Base-by-base conservation (phyloP, 495 filamentous ascomycete species). In the Talaromyces stipitatus region DNA sequence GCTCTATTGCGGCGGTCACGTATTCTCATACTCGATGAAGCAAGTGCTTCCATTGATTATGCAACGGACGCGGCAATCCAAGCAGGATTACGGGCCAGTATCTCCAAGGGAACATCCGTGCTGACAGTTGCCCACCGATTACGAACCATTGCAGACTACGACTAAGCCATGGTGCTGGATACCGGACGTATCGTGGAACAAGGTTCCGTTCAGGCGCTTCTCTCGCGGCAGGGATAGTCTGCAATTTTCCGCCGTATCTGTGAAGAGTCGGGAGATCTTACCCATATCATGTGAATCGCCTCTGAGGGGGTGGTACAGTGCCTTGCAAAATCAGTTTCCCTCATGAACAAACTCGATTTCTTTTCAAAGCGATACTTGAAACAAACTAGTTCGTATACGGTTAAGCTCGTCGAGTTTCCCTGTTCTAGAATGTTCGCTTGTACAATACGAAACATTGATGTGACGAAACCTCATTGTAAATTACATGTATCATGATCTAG, bases 1-100 rank as follows among this genome's bases (percentile, higher is more conserved):
- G 91, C 91, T 32, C 92, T 95, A 62, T 84, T 95, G 28, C 74
- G 82, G 4, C 79, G 83, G 0, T 88, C 89, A 11, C 87, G 87
- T 62, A 85, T 96, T 58, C 86, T 96, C 80, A 84, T 96, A 5
- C 79, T 96, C 7, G 91, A 96, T 64, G 91, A 96, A 70, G 91
- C 91, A 0, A 96, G 91, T 1, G 87, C 84, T 3, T 88, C 91
- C 2, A 89, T 96, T 4, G 91, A 95, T 69, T 90, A 90, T 84
- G 81, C 84, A 43, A 94, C 89, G 0, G 91, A 96, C 66, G 74
- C 80, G 4, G 71, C 91, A 11, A 95, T 96, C 60, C 90, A 95
- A 69, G 79, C 85, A 12, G 86, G 81, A 46, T 94, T 95, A 59
- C 79, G 89, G 18, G 82, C 87, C 46, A 88, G 91, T 66, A 92